Base-by-base conservation (phyloP, 2,329 filamentous ascomycete genomes). In the Pseudopyrenochaeta lycopersici region DNA sequence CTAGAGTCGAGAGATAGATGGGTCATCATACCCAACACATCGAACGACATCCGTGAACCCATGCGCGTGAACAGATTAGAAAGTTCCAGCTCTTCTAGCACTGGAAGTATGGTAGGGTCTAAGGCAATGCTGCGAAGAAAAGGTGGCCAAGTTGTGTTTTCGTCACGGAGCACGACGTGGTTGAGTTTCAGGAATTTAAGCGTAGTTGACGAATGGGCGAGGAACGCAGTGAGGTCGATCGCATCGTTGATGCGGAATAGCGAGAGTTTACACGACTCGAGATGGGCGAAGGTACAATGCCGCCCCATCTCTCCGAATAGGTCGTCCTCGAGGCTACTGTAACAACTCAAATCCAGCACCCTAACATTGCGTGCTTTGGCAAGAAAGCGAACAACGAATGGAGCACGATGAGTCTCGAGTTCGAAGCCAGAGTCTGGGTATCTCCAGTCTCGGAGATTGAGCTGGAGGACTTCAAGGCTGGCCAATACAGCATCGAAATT, bases 401-500 rank as follows among this genome's bases (percentile, higher is more conserved):
- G 64, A 1, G 59, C 48, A 15, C 58, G 61, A 1, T 50, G 46
- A 2, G 17, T 31, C 10, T 60, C 57, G 7, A 67, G 56, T 32
- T 64, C 60, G 20, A 72, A 71, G 0, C 70, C 67, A 1, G 52
- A 47, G 12, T 70, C 64, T 0, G 56, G 60, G 14, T 49, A 40
- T n/a, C 71, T 58, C 62, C 68, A 68, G 39, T 72, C 71, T 10
- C 71, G 56, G 12, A 72, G 51, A n/a, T 66, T 61, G 10, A 73
- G 47, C 7, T 62, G 41, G 21, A 72, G 41, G 1, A 17, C 52
- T 5, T 56, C 40, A 5, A 70, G 40, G n/a, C 54, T 51, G 17
- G 51, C 46, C 14, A 68, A 68, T 0, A 56, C 58, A 0, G 14
- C 4, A 12, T 62, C 58, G 29, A 68, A 63, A 0, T 38, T 48